These are phyloP conservation scores for Podaxis sp. DNA, from an alignment of 768 basidiomycete genomes.

Conservation along the genomic window DNA sequence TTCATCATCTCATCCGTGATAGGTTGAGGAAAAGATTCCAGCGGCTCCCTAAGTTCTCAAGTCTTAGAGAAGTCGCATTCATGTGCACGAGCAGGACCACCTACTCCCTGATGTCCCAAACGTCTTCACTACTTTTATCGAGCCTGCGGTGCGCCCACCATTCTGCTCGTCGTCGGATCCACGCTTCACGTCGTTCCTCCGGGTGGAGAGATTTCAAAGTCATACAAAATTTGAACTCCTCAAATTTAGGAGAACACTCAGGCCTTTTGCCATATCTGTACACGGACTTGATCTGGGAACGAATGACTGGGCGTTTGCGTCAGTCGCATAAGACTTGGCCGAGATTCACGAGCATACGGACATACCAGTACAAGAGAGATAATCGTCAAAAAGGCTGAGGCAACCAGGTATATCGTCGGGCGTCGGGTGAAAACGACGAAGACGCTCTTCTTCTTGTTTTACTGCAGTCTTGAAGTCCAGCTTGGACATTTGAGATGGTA, in stretches of 20 bases:
- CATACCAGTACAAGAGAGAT: slow-evolving; percentile 67
- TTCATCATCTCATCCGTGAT: slow-evolving; percentile 26
- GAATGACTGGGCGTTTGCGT: slow-evolving; percentile 50
- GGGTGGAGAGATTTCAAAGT: slow-evolving; percentile 74
- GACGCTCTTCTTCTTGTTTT: slow-evolving; percentile 66
- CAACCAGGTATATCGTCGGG: slow-evolving; percentile 82
- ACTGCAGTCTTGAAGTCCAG: slow-evolving; percentile 54
- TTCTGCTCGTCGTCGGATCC: slow-evolving; percentile 85
- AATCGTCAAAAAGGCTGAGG: slow-evolving; percentile 70
- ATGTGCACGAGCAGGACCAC: slow-evolving; percentile 24
- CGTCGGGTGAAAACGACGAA: slow-evolving; percentile 67
- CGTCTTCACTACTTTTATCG: slow-evolving; percentile 85
- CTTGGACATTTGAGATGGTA: slow-evolving; percentile 28
- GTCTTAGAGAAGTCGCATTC: slow-evolving; percentile 1
- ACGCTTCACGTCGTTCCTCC: slow-evolving; percentile 76
- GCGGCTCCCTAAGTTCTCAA: slow-evolving; percentile 40
- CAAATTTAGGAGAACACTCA: slow-evolving; percentile 73
- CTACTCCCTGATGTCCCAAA: slow-evolving; percentile 88
- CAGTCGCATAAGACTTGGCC: neutral
- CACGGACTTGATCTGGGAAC: slow-evolving; percentile 77
- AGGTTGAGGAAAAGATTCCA: slow-evolving; percentile 46
- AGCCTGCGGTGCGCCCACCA: slow-evolving; percentile 89
- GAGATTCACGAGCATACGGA: slow-evolving; percentile 17
- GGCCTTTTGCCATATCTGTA: slow-evolving; percentile 81
- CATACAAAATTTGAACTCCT: slow-evolving; percentile 96